A percentile compares a stretch with the other conserved stretches of the same genome.
Evolutionary conservation across 495 filamentous ascomycete genomes (phyloP).

Genomic region (Neohortaea acidophila): DNA sequence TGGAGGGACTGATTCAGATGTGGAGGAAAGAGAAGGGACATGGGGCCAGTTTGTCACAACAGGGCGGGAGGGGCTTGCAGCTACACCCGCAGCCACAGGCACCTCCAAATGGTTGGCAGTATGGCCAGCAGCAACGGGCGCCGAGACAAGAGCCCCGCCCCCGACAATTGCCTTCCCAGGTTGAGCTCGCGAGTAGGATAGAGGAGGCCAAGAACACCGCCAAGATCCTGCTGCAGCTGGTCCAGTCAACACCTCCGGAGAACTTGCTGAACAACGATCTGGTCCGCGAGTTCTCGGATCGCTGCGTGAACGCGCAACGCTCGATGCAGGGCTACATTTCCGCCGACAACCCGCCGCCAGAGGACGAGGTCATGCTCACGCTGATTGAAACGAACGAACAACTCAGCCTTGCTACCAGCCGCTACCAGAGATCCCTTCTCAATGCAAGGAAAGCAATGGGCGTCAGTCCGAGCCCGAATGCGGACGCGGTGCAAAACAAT

Average conservation of each 20-base stretch:
- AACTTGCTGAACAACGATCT: slow-evolving; percentile 73
- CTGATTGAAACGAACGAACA: slow-evolving; percentile 92
- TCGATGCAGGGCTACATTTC: slow-evolving; percentile 75
- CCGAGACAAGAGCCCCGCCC: slow-evolving; percentile 1
- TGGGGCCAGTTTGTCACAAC: slow-evolving; percentile 7
- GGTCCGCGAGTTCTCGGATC: slow-evolving; percentile 79
- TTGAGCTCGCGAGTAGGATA: slow-evolving; percentile 70
- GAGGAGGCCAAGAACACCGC: slow-evolving; percentile 83
- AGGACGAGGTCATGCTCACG: slow-evolving; percentile 82
- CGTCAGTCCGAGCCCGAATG: slow-evolving; percentile 18
- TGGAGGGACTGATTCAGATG: slow-evolving; percentile 54
- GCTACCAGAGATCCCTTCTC: slow-evolving; percentile 68
- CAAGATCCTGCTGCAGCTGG: slow-evolving; percentile 75
- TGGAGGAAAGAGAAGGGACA: slow-evolving; percentile 71
- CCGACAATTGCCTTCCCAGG: slow-evolving; percentile 48
- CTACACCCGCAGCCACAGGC: neutral
- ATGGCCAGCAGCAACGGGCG: neutral
- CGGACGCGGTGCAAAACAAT: slow-evolving; percentile 3
- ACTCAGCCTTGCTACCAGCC: slow-evolving; percentile 56
- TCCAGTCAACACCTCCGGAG: slow-evolving; percentile 60
- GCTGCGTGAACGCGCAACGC: slow-evolving; percentile 62
- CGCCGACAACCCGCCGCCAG: slow-evolving; percentile 58
- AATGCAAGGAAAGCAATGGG: slow-evolving; percentile 37
- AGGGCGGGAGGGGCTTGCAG: neutral
- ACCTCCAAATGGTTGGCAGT: neutral